Percentiles rank a stretch among this genome's conserved stretches.
phyloP scores from a whole-genome alignment of 257 asterid species.

The Ehretia macrophylla region DNA sequence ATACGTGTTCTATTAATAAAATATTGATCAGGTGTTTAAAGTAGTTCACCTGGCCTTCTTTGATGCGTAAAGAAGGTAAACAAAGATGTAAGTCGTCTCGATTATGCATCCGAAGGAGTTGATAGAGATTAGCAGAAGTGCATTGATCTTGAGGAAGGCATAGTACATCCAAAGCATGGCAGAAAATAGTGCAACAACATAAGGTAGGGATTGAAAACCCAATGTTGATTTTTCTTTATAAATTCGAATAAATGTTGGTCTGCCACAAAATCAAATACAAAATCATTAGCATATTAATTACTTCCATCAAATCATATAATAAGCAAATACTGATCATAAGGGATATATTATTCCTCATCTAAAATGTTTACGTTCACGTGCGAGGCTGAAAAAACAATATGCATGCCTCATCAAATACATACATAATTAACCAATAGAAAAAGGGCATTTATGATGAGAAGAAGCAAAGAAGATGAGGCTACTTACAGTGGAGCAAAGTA shows the following conservation, averaged over 20 bases:
- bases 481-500: slow-evolving; percentile 84
- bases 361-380: too few relatives aligned
- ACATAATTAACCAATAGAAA: too few relatives aligned
- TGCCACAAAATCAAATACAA: slow-evolving; percentile 15
- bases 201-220: slow-evolving; percentile 64
- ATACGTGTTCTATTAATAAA: not conserved
- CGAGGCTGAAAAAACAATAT: too few relatives aligned
- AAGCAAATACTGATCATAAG: too few relatives aligned
- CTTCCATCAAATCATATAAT: too few relatives aligned
- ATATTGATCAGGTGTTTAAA: not conserved
- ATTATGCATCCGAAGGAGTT: slow-evolving; percentile 62
- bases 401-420: too few relatives aligned
- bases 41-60: slow-evolving; percentile 41
- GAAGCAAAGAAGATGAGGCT: not conserved
- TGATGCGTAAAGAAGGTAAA: slow-evolving; percentile 50
- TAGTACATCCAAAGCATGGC: slow-evolving; percentile 77
- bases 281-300: too few relatives aligned
- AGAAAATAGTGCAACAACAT: slow-evolving; percentile 62
- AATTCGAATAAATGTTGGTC: slow-evolving; percentile 61
- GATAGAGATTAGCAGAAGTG: slow-evolving; percentile 55
- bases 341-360: too few relatives aligned
- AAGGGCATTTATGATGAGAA: too few relatives aligned
- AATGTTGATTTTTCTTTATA: slow-evolving; percentile 59
- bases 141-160: slow-evolving; percentile 47
- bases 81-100: slow-evolving; percentile 48